Evolutionary conservation across 2,329 filamentous ascomycete genomes (phyloP), one percentile per base, ranked within the genome.

Genomic region (Nectriaceae sp.): DNA sequence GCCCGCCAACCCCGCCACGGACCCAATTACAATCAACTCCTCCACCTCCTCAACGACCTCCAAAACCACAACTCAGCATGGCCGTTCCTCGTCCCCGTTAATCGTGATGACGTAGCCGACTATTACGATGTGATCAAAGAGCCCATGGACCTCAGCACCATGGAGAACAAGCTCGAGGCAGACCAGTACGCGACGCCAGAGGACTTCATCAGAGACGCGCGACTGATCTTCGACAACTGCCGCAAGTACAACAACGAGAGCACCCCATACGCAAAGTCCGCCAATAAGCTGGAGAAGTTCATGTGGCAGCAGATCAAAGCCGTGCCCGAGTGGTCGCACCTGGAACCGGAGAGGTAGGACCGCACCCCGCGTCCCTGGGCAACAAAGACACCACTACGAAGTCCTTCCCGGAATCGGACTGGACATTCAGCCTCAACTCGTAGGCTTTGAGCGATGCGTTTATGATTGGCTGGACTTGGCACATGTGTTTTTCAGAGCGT

Each of bases 121-220:
- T 99, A 99, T 73, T 97, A 97, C 75, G 90, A 96, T 50, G 92
- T 97, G 52, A 99, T 99, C 75, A 92, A 92, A 66, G 89, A 96
- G 68, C 94, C 94, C 29, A 99, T 99, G 94, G 94, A 97, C 66
- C 77, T 97, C 40, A 87, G 83, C 40, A 97, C 92, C 18, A 97
- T 99, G 93, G 94, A 97, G 70, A 85, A 84, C 59, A 96, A 96
- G 71, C 87, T 97, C 55, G 92, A 97, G 65, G 90, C 90, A 33
- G 94, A 97, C 70, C 83, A 93, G 64, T 99, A 99, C 66, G 82
- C 85, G 15, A 91, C 84, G 0, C 93, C 94, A 0, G 91, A 97
- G 65, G 94, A 97, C 62, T 97, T 99, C 61, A 85, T 93, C 72
- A 83, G 80, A 54, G 94, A 99, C 67, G 89, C 92, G 10, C 87